Base-by-base conservation (phyloP, 1,284 basidiomycete species). In the Cryptococcus neoformans region DNA sequence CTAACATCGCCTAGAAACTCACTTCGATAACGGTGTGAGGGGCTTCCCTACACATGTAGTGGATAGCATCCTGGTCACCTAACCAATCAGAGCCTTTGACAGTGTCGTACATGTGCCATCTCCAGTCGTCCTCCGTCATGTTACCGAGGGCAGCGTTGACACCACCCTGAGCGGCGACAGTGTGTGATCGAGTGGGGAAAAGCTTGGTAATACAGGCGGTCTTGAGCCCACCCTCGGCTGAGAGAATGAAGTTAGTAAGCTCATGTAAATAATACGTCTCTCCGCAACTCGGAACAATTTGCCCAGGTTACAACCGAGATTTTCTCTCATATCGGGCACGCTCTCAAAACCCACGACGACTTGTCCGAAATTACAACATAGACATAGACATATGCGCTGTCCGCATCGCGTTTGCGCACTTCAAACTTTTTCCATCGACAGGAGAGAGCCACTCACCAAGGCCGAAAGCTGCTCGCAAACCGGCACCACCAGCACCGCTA, bases 51-150 rank as follows among this genome's bases (percentile, higher is more conserved):
- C 91, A 95, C 95, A 98, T 98, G 82, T 98, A 98, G 76, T 98
- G 95, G 71, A 98, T 97, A 56, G 94, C 95, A 75, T 99, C 95
- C 81, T 99, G 96, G 82, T 99, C 96, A 80, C 96, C 96, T 55
- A 99, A 87, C 95, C 95, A 99, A 81, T 99, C 96, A 55, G 94
- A 97, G 64, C 96, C 96, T 83, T 99, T 99, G 65, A 99, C 95
- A 56, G 95, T 99, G 80, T 98, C 94, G 79, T 78, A 78, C 68
- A 66, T 71, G 46, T 46, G 11, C 96, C 96, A 99, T 79, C 96
- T 83, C 95, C 94, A 98, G 78, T 97, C 93, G 74, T 97, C 93
- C 80, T 97, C 93, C 11, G 92, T 95, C 91, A 96, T 95, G 83
- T 99, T 99, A 61, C 95, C 96, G 56, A 99, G 85, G 47, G 96